Conservation (phyloP, 345 rosid genomes). For the Citrus reticulata region DNA sequence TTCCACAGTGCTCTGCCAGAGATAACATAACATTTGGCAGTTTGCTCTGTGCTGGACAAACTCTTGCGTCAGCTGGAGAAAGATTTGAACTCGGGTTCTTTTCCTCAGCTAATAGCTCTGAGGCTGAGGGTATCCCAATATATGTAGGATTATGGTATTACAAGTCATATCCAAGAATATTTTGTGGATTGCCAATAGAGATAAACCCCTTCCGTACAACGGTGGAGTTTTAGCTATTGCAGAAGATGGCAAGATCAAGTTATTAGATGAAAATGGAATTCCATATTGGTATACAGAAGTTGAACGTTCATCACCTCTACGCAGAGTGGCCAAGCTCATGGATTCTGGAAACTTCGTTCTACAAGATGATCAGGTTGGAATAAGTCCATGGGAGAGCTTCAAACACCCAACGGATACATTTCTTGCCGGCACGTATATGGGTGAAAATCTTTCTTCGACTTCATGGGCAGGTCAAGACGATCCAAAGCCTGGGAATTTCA, state of each 20-base stretch:
- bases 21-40: slow-evolving; percentile 5
- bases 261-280: neutral
- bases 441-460: slow-evolving; percentile 3
- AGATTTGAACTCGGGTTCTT: slow-evolving; percentile 41
- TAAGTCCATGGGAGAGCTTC: slow-evolving; percentile 22
- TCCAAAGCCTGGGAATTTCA: slow-evolving; percentile 34
- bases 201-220: neutral
- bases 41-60: neutral
- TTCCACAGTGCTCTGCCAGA: neutral
- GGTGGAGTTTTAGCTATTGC: neutral
- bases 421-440: slow-evolving; percentile 35
- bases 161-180: neutral
- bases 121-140: neutral
- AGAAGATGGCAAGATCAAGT: slow-evolving; percentile 13
- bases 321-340: slow-evolving; percentile 6
- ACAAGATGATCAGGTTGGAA: neutral
- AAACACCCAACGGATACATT: slow-evolving; percentile 35
- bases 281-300: neutral
- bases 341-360: slow-evolving; percentile 34
- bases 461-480: slow-evolving; percentile 32
- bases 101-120: slow-evolving; percentile 7
- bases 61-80: slow-evolving; percentile 17
- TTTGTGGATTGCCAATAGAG: slow-evolving; percentile 39
- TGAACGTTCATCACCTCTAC: neutral
- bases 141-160: slow-evolving; percentile 40